phyloP scores from a whole-genome alignment of 257 asterid species.

The Fraxinus quadrangulata region DNA sequence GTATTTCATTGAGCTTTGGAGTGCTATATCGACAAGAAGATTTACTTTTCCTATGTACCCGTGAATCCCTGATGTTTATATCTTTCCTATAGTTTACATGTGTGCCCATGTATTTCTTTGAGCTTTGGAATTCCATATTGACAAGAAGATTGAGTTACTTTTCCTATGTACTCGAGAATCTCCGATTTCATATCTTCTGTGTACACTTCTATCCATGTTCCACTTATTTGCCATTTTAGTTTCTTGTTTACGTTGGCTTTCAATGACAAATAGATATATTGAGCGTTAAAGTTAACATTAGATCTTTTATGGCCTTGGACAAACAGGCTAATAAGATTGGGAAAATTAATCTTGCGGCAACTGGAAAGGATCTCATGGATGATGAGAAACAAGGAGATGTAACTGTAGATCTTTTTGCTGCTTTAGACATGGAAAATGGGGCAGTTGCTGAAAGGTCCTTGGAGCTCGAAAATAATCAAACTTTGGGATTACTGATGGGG shows the following conservation, averaged over 20 bases:
- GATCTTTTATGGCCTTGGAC: constrained; percentile 26
- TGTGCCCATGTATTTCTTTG: constrained; percentile 13
- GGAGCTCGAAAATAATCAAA: constrained; percentile 84
- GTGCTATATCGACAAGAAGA: constrained; percentile 15
- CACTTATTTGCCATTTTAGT: not conserved
- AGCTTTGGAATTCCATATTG: constrained; percentile 1
- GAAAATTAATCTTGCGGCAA: constrained; percentile 98
- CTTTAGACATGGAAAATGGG: constrained; percentile 72
- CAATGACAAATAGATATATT: constrained; percentile 6
- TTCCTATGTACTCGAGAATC: constrained; percentile 6
- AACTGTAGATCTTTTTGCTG: constrained; percentile 89
- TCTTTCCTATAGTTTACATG: constrained; percentile 7
- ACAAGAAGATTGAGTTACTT: constrained; percentile 14
- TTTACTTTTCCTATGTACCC: constrained; percentile 9
- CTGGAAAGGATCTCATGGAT: constrained; percentile 99
- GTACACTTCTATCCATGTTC: not conserved
- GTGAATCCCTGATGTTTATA: too few relatives aligned
- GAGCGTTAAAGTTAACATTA: not conserved
- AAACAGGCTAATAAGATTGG: constrained; percentile 94
- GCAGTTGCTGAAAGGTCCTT: constrained; percentile 76
- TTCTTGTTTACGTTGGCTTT: constrained; percentile 1
- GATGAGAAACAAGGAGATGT: constrained; percentile 98
- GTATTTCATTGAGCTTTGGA: constrained; percentile 9
- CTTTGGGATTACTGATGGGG: constrained; percentile 86
- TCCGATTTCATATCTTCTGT: constrained; percentile 6